Evolutionary conservation across 2,329 filamentous ascomycete species (phyloP).

Genomic region (Fusarium oligoseptatum): DNA sequence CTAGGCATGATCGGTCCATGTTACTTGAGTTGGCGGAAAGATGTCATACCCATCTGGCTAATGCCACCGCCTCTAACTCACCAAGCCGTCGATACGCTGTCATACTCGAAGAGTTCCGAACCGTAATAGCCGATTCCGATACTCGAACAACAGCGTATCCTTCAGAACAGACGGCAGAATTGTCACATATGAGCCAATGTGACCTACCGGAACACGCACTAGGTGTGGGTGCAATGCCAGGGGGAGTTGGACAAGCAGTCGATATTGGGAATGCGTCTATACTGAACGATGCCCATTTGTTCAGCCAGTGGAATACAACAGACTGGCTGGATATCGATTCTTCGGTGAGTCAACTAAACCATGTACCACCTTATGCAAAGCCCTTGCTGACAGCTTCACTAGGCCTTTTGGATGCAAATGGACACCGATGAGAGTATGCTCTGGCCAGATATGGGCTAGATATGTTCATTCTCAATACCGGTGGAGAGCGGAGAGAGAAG

Average conservation of each 20-base stretch:
- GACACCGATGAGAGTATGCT: background rate
- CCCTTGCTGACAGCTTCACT: background rate
- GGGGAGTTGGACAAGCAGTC: background rate
- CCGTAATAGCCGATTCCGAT: slow-evolving; percentile 1
- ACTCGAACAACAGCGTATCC: background rate
- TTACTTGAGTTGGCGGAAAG: slow-evolving; percentile 44
- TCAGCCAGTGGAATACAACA: slow-evolving; percentile 34
- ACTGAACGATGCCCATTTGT: slow-evolving; percentile 12
- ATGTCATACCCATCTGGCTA: slow-evolving; percentile 36
- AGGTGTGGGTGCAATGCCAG: background rate
- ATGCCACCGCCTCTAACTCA: slow-evolving; percentile 35
- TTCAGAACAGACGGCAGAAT: background rate
- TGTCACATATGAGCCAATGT: background rate
- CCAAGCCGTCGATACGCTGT: slow-evolving; percentile 37
- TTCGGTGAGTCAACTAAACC: slow-evolving; percentile 18
- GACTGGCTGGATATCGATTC: slow-evolving; percentile 39
- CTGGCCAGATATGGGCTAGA: background rate
- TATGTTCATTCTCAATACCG: background rate
- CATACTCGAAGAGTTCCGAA: slow-evolving; percentile 35
- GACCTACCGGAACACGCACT: background rate
- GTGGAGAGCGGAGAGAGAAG: background rate
- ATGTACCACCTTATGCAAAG: background rate
- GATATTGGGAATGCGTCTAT: background rate
- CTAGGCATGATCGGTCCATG: slow-evolving; percentile 23
- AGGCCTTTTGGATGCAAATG: slow-evolving; percentile 5